Conservation (phyloP, 352 stramenopile species). For the Globisporangium nagaii region DNA sequence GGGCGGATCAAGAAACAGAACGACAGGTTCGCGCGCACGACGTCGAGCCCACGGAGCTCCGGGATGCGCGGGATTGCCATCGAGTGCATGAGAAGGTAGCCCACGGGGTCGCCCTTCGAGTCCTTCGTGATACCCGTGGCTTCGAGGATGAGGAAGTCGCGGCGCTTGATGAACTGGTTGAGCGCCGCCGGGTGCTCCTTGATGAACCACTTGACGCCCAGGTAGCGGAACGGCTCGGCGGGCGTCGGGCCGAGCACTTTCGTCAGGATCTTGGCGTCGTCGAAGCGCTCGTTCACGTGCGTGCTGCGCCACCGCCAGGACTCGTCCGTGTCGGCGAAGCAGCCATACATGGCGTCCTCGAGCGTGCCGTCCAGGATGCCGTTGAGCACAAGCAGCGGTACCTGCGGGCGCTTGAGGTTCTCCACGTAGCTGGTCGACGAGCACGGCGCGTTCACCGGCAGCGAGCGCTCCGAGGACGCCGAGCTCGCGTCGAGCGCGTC, state of each 20-base stretch:
- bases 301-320: slow-evolving; percentile 11
- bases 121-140: slow-evolving; percentile 39
- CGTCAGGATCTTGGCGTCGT: slow-evolving; percentile 9
- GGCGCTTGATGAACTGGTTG: slow-evolving; percentile 29
- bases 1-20: slow-evolving; percentile 10
- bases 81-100: slow-evolving; percentile 33
- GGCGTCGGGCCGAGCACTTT: slow-evolving; percentile 8
- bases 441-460: not conserved
- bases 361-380: slow-evolving; percentile 12
- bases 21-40: slow-evolving; percentile 7
- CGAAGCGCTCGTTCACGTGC: slow-evolving; percentile 11
- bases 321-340: slow-evolving; percentile 12
- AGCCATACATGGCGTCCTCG: slow-evolving; percentile 14
- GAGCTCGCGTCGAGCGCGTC: slow-evolving; percentile 1
- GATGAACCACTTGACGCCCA: slow-evolving; percentile 15
- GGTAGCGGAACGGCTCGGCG: slow-evolving; percentile 10
- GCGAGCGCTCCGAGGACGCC: slow-evolving; percentile 6
- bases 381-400: slow-evolving; percentile 9
- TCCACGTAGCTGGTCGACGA: slow-evolving; percentile 8
- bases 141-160: slow-evolving; percentile 43
- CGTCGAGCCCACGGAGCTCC: slow-evolving; percentile 13
- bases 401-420: slow-evolving; percentile 7
- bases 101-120: slow-evolving; percentile 23
- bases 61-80: slow-evolving; percentile 27
- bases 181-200: slow-evolving; percentile 8